Evolutionary conservation across 192 early-diverging fungal genomes (phyloP).

Genomic region (Endogone sp.): DNA sequence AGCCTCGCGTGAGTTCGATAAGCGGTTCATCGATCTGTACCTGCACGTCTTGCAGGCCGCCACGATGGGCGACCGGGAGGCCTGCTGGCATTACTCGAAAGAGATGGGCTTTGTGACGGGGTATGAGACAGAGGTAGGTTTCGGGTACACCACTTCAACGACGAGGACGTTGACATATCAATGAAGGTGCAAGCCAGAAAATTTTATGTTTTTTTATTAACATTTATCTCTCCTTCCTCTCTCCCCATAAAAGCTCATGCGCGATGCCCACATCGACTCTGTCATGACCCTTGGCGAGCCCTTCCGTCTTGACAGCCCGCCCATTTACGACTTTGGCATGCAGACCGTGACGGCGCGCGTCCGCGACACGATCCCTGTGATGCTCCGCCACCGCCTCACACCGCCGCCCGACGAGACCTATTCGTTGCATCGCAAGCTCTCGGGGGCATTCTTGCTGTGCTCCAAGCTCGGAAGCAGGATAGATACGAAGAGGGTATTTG

Average conservation of each 20-base stretch:
- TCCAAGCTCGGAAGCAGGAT: conserved; percentile 60
- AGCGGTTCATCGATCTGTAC: conserved; percentile 75
- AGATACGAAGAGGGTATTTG: conserved; percentile 31
- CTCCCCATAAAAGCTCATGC: conserved; percentile 58
- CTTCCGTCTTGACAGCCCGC: conserved; percentile 50
- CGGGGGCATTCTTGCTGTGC: conserved; percentile 89
- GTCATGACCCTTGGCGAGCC: conserved; percentile 85
- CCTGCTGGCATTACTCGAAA: conserved; percentile 68
- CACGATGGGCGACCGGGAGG: conserved; percentile 65
- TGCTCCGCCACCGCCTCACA: conserved; percentile 89
- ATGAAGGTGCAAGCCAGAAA: not conserved
- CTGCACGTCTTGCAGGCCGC: conserved; percentile 71
- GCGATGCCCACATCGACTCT: conserved; percentile 83
- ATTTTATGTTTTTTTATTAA: not conserved
- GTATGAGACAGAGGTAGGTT: conserved; percentile 72
- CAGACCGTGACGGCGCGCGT: conserved; percentile 84
- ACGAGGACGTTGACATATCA: too few relatives aligned
- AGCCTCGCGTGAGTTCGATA: conserved; percentile 76
- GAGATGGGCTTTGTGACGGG: conserved; percentile 93
- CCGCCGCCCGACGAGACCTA: conserved; percentile 99
- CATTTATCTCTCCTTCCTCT: not conserved
- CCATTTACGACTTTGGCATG: conserved; percentile 73
- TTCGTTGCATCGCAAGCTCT: conserved; percentile 90
- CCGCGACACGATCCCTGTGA: conserved; percentile 86
- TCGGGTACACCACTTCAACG: too few relatives aligned